Base-by-base conservation (phyloP, 129 eudicot genomes). In the Solidago caesia region DNA sequence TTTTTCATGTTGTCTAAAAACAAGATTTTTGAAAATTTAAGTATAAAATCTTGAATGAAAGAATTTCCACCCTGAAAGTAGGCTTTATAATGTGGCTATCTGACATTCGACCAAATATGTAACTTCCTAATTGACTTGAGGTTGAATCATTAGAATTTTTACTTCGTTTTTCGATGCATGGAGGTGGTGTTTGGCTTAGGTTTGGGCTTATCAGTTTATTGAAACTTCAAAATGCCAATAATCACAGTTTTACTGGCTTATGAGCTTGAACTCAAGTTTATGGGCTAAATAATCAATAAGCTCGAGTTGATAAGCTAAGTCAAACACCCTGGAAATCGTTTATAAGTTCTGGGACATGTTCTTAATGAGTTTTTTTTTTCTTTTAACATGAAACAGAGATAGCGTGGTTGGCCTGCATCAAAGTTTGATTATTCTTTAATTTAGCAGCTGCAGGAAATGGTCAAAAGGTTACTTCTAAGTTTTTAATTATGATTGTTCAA, bases 371-470 rank as follows among this genome's bases (percentile, higher is more conserved):
- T 48, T 68, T 51, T 2, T 29, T 2, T 48, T 48, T 13, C 21
- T 25, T 44, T 71, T 16, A 1, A 72, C 67, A 56, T 72, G 11
- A n/a, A 57, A 44, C 76, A 57, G 76, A 72, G 44, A 58, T 44
- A 72, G 25, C n/a, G 45, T 58, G 52, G 27, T 57, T 44, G 76
- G 7, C 67, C 44, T 16, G 41, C 2, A 44, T 59, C 56, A 44
- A 44, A 58, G 46, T 26, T 58, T 58, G 14, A 11, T 44, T 41
- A 6, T 13, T 42, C 25, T 58, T 6, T 58, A 72, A 11, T 44
- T 58, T 59, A 72, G 13, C 53, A 45, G 67, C 76, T 21, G 43
- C 45, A 59, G 56, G 67, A 58, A 72, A 72, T 72, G 76, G 67
- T 25, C 58, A 25, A 58, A 72, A 72, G 76, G 76, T 72, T 12